Base-by-base conservation (phyloP, 305 asterid species). In the Rubia peregrina region DNA sequence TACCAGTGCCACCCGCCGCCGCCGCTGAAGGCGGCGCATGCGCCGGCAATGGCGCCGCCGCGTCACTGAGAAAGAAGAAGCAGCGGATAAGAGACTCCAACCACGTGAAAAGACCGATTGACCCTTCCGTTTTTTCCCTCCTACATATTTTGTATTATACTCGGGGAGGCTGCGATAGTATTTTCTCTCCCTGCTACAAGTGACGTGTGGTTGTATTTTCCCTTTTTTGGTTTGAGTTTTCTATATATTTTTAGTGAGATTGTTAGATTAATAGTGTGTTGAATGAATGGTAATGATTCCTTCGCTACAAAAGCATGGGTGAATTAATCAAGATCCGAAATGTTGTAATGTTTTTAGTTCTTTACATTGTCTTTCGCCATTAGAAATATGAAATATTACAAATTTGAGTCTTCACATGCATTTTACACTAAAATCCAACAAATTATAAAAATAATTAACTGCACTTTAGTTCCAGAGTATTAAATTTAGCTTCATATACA, bases 1-100 rank as follows among this genome's bases (percentile, higher is more conserved):
- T 91, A 91, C 72, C 97, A 91, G 41, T 91, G 97, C 87, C 83
- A 88, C 67, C 81, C 92, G 1, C 75, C 83, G 1, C 59, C 80
- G 5, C 80, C 80, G 6, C 26, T 7, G 2, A 73, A 77, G 22
- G 40, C 79, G 60, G 75, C 71, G 73, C 86, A 56, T 79, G 57
- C 81, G 7, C 81, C 79, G 10, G 75, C 72, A 53, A 48, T 82
- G 41, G 44, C 76, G 70, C 85, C 77, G 87, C 81, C 67, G 76
- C 80, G 83, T 78, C 73, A 70, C 74, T 76, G 26, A 71, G 48
- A 21, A 9, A 13, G 66, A 9, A 30, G 17, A 3, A 40, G 38
- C 33, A 30, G 33, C 33, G 33, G 33, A 30, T 30, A 30, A 30
- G 33, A 30, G 9, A 22, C 24, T 24, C 19, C 63, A 10, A 36